Evolutionary conservation across 2,329 filamentous ascomycete species (phyloP).

Genomic region (Aspergillus vadensis): DNA sequence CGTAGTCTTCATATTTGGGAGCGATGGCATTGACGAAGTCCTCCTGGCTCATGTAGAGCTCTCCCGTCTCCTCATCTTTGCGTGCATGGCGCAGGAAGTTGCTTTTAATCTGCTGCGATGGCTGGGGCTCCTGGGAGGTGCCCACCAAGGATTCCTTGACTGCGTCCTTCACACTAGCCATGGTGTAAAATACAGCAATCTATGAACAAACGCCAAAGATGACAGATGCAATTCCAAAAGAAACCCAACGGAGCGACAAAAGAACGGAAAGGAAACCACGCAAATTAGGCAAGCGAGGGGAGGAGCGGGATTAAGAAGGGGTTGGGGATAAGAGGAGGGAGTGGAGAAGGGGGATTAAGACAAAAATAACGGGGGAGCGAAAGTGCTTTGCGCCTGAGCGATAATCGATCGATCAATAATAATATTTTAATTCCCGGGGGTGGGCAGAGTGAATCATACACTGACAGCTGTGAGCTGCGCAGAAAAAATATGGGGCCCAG

Average conservation of each 20-base stretch:
- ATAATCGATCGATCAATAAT: conserved; percentile 15
- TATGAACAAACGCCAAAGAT: conserved; percentile 10
- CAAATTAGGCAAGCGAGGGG: conserved; percentile 5
- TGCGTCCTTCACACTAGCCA: conserved; percentile 62
- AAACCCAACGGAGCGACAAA: conserved; percentile 9
- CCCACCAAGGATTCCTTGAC: conserved; percentile 82
- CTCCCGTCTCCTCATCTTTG: conserved; percentile 73
- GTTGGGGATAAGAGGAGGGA: conserved; percentile 22
- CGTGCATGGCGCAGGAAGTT: conserved; percentile 76
- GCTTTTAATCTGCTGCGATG: conserved; percentile 73
- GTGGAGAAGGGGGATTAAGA: conserved; percentile 25
- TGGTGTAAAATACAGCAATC: conserved; percentile 30
- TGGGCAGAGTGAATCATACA: conserved; percentile 1
- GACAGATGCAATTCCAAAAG: conserved; percentile 12
- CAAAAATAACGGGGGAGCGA: conserved; percentile 20
- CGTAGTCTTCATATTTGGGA: conserved; percentile 84
- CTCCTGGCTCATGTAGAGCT: conserved; percentile 78
- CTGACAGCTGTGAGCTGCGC: conserved; percentile 2
- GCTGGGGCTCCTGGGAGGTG: conserved; percentile 56
- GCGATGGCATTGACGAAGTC: conserved; percentile 91
- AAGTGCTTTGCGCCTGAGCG: conserved; percentile 1
- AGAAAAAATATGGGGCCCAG: not conserved
- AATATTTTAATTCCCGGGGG: conserved; percentile 3
- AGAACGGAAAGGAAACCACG: conserved; percentile 6
- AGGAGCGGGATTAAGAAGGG: conserved; percentile 23